Evolutionary conservation across 306 rosid genomes (phyloP), one percentile per base, ranked within the genome.

Genomic region (Lablab purpureus): DNA sequence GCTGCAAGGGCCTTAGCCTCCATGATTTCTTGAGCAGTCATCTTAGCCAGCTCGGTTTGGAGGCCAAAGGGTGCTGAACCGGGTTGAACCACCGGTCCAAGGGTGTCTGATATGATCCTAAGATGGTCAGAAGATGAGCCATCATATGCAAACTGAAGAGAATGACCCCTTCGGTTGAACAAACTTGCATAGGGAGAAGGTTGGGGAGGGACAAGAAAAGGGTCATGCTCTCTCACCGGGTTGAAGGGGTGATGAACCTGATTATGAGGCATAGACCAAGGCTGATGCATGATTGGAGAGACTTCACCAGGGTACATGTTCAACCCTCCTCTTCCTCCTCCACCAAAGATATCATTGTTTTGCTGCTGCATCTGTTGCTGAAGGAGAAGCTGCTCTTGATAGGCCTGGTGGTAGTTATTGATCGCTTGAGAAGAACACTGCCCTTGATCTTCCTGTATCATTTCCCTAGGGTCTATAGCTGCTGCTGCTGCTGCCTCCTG

Each of bases 1-100:
- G 97, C 97, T 1, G 99, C 99, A 15, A 94, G 92, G 6, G 99
- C 99, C 80, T 92, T 94, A 34, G 99, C 99, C 65, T 94, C 99
- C 99, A 94, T 92, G 75, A 94, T 92, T 81, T 94, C 97, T 67
- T 94, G 97, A 30, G 97, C 97, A 23, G 89, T 91, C 92, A 91
- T 84, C 85, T 92, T 94, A 0, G 93, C 92, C 28, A 94, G 34
- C 85, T 94, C 98, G 23, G 93, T 87, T 79, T 94, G 99, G 43
- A 92, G 89, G 2, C 97, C 98, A 54, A 92, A 94, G 0, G 98
- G 92, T 8, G 50, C 89, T 0, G 93, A 85, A 36, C 91, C 92
- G 52, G 89, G 82, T 37, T 85, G 94, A 79, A 82, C 89, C 78
- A 77, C 71, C 21, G 84, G 90, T 23, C 91, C 94, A 14, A 91